Evolutionary conservation across 2,329 filamentous ascomycete species (phyloP).

Genomic region (Arthrobotrys conoides): DNA sequence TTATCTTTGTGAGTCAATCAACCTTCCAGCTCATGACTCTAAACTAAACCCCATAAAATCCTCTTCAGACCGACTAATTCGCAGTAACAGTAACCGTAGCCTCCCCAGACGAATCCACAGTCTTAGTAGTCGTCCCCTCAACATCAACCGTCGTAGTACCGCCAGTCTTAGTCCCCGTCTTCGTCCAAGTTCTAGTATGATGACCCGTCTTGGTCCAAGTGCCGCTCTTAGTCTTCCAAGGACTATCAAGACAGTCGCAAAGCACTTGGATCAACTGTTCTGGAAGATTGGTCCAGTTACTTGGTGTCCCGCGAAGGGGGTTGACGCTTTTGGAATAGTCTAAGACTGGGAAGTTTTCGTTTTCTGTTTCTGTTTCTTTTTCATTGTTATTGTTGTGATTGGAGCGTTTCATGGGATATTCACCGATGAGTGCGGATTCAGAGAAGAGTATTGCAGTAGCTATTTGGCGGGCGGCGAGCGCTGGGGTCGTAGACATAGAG

Average conservation of each 20-base stretch:
- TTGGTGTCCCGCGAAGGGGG: neutral
- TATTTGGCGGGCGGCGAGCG: neutral
- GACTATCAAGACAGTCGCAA: conserved; percentile 40
- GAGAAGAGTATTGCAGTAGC: neutral
- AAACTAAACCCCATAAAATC: neutral
- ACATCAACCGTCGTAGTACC: conserved; percentile 13
- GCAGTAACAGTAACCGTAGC: conserved; percentile 25
- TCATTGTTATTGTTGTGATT: neutral
- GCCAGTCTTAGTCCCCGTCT: neutral
- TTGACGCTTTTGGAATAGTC: neutral
- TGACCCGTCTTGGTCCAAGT: conserved; percentile 14
- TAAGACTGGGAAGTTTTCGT: conserved; percentile 1
- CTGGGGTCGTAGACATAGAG: neutral
- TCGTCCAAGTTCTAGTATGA: conserved; percentile 32
- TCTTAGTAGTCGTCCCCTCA: conserved; percentile 22
- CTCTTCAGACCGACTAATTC: neutral
- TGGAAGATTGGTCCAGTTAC: conserved; percentile 23
- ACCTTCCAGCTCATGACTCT: too few species aligned
- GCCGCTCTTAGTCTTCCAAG: conserved; percentile 29
- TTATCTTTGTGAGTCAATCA: neutral
- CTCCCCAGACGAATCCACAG: conserved; percentile 11
- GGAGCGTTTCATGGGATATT: conserved; percentile 7
- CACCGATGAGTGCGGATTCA: neutral
- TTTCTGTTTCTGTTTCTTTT: neutral
- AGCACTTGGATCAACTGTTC: conserved; percentile 14